Evolutionary conservation across 2,329 filamentous ascomycete species (phyloP), one percentile per base, ranked within the genome.

Genomic region (Clarireedia sp.): DNA sequence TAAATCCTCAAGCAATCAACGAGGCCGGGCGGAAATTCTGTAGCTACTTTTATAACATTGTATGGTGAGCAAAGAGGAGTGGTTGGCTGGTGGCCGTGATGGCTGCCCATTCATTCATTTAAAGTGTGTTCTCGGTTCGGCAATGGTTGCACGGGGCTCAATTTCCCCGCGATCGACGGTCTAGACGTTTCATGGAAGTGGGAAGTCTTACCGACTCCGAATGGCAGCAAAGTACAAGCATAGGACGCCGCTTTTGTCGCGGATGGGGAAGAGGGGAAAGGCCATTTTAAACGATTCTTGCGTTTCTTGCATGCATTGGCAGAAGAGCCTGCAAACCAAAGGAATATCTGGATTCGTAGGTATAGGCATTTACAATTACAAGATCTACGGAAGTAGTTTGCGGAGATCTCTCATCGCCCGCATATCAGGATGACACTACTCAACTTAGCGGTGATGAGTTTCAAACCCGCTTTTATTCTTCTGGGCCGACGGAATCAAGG

Each of bases 171-270:
- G 33, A 48, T 33, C 40, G 17, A 43, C 17, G 21, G 21, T 43
- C 21, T n/a, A 41, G 48, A 43, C 40, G 37, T 47, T 48, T 41
- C 9, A 48, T 21, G 51, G 33, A 41, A 33, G 16, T 37, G 26
- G 51, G 51, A 48, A 40, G n/a, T 54, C 48, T 54, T 48, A 24
- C 23, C 51, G 51, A 54, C n/a, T n/a, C 26, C 38, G 33, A 48
- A 48, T 41, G 51, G 26, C 29, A 41, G 33, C 19, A 37, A 29
- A 48, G 16, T 41, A 4, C 2, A n/a, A 6, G 17, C n/a, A 21
- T 2, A 17, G 40, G 36, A 48, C 48, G 44, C 51, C n/a, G 51
- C 51, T 54, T 54, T 54, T 48, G 43, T 16, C 7, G 17, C 10
- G 19, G 21, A 21, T 5, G 19, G 19, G 21, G 17, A 29, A 3